phyloP scores from a whole-genome alignment of 2,329 filamentous ascomycete species.

The Ophiostoma fasciatum region DNA sequence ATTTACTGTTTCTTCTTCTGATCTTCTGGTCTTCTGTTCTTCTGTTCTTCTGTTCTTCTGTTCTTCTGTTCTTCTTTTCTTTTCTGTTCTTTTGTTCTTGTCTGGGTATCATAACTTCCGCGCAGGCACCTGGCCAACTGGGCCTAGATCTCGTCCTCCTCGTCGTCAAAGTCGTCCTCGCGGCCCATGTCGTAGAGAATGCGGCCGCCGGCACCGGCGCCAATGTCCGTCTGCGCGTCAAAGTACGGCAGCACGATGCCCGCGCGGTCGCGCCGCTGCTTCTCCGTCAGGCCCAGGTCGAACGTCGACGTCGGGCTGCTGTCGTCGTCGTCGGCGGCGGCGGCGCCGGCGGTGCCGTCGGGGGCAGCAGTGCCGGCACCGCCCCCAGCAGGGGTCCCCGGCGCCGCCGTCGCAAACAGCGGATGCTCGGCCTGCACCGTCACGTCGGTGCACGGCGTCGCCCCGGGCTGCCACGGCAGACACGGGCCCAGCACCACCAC shows the following conservation, averaged over 20 bases:
- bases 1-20: no score
- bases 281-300: constrained; percentile 73
- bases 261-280: constrained; percentile 74
- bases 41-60: no score
- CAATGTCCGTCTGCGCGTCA: constrained; percentile 75
- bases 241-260: constrained; percentile 90
- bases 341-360: constrained; percentile 25
- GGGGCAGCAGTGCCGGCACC: no score
- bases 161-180: constrained; percentile 69
- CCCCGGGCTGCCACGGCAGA: constrained; percentile 6
- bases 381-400: no score
- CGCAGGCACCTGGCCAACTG: no score
- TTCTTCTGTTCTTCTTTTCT: no score
- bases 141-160: constrained; percentile 61
- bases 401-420: constrained; percentile 40
- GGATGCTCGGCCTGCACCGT: constrained; percentile 64
- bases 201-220: constrained; percentile 70
- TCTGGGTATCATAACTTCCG: neutral
- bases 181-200: constrained; percentile 95
- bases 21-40: no score
- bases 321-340: constrained; percentile 22
- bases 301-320: constrained; percentile 63
- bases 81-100: no score
- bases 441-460: constrained; percentile 19
- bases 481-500: constrained; percentile 25